A percentile compares a stretch with the other conserved stretches of the same genome.
Evolutionary conservation across 2,329 filamentous ascomycete genomes (phyloP).

Genomic region (Phialocephala sp.): DNA sequence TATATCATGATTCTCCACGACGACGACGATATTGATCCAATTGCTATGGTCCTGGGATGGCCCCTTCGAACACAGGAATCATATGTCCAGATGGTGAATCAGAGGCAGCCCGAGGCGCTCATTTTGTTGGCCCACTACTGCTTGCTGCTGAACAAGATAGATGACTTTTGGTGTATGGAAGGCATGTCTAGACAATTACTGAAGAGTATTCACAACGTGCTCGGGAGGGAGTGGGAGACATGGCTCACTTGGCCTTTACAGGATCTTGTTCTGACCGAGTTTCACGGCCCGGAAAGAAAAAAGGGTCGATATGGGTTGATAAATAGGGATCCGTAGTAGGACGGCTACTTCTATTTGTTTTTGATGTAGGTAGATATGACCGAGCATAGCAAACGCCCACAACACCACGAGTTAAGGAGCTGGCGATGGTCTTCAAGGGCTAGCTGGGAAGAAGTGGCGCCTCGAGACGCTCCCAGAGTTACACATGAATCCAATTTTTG

Average conservation of each 20-base stretch:
- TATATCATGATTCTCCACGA: constrained; percentile 18
- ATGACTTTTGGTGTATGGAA: constrained; percentile 31
- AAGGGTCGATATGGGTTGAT: too few relatives aligned
- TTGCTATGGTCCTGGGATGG: constrained; percentile 42
- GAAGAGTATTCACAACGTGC: constrained; percentile 37
- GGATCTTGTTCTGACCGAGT: constrained; percentile 25
- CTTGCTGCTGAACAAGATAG: constrained; percentile 44
- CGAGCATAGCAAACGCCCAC: too few relatives aligned
- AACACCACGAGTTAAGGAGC: too few relatives aligned
- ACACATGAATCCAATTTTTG: too few relatives aligned
- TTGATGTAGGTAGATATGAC: too few relatives aligned
- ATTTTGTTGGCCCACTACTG: constrained; percentile 47
- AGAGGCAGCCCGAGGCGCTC: constrained; percentile 42
- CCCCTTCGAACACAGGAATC: constrained; percentile 42
- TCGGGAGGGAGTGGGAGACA: constrained; percentile 26
- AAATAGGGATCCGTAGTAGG: too few relatives aligned
- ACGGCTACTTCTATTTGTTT: too few relatives aligned
- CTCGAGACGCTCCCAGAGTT: too few relatives aligned
- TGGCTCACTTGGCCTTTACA: constrained; percentile 33
- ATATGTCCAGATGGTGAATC: constrained; percentile 45
- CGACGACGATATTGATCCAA: constrained; percentile 29
- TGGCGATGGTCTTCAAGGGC: too few relatives aligned
- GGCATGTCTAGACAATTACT: constrained; percentile 47
- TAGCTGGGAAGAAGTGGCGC: too few relatives aligned
- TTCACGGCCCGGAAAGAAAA: too few relatives aligned